Conservation (phyloP, 2,329 filamentous ascomycete species). For the Onygenales sp. region DNA sequence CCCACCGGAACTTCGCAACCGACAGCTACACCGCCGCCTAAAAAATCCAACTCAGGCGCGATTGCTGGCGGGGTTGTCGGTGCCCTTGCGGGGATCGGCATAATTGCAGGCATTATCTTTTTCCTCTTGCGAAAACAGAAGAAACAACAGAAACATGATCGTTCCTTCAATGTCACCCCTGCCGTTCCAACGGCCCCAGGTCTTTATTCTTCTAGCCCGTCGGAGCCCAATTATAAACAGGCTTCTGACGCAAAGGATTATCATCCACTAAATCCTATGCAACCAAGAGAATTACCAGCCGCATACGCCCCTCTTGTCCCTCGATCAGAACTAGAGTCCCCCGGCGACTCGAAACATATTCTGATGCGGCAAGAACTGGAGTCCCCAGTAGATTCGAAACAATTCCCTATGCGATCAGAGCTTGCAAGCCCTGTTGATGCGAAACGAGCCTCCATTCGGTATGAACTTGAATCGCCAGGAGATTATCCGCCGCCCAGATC, state of each 20-base stretch:
- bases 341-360: no score
- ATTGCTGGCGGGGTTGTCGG: constrained; percentile 17
- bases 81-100: constrained; percentile 6
- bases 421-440: no score
- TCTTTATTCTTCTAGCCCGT: background rate
- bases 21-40: background rate
- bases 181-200: background rate
- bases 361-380: no score
- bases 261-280: no score
- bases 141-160: background rate
- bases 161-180: background rate
- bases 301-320: no score
- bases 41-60: constrained; percentile 10
- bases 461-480: background rate
- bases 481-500: background rate
- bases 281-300: no score
- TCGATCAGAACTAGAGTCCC: no score
- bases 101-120: constrained; percentile 3
- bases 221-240: background rate
- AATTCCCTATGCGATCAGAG: no score
- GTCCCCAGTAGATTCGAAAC: no score
- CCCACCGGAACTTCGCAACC: background rate
- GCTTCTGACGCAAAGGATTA: background rate
- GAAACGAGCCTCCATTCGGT: background rate
- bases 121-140: background rate